Evolutionary conservation across 148 eudicot genomes (phyloP).

Genomic region (Salicornia ramosissima): DNA sequence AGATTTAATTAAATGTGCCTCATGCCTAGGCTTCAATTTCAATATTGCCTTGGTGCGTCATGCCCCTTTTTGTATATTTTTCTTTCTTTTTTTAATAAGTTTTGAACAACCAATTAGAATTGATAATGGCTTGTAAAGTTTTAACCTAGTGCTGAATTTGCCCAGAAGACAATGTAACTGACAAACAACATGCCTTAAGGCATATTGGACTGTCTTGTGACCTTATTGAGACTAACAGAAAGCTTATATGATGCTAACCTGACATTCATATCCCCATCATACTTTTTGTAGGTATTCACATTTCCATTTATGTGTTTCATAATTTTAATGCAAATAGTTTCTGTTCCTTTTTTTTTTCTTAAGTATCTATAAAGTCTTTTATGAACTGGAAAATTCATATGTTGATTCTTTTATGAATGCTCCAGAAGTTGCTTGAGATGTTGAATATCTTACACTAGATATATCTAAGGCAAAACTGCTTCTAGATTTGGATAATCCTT

Average conservation of each 20-base stretch:
- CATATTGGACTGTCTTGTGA: background rate
- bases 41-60: too few relatives aligned
- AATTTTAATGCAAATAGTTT: background rate
- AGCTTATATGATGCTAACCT: background rate
- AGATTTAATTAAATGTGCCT: too few relatives aligned
- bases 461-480: too few relatives aligned
- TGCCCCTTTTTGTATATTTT: too few relatives aligned
- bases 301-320: background rate
- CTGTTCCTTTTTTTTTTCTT: background rate
- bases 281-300: background rate
- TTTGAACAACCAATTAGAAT: background rate
- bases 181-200: background rate
- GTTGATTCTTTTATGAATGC: background rate
- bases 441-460: background rate
- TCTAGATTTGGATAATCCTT: background rate
- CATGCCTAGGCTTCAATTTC: too few relatives aligned
- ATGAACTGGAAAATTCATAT: background rate
- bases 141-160: background rate
- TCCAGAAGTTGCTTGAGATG: background rate
- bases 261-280: background rate
- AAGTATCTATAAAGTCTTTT: background rate
- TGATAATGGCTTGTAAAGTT: background rate
- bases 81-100: background rate
- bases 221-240: background rate
- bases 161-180: background rate